These are phyloP conservation scores for Dactylellina parvicollis DNA, from an alignment of 2,329 filamentous ascomycete genomes.

Conservation along the genomic window DNA sequence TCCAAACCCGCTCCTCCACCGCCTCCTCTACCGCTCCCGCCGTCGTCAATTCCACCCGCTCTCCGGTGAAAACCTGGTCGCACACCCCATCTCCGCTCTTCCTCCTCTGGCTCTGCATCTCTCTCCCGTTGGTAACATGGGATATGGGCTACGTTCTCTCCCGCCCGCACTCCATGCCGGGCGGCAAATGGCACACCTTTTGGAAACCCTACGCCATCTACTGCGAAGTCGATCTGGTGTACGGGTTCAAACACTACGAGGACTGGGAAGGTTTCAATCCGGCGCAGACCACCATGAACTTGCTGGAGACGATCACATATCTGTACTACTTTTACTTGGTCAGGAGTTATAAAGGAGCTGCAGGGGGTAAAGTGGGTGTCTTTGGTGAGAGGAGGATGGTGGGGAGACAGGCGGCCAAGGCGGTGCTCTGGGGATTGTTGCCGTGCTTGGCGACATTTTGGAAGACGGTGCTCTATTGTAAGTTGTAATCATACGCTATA, in stretches of 20 bases:
- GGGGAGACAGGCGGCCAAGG: conserved; percentile 66
- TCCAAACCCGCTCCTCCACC: background rate
- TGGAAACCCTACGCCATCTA: conserved; percentile 84
- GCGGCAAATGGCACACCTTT: conserved; percentile 77
- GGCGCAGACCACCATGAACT: conserved; percentile 76
- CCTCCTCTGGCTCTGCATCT: conserved; percentile 77
- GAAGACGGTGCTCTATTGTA: conserved; percentile 75
- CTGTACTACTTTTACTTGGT: conserved; percentile 67
- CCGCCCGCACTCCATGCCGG: conserved; percentile 83
- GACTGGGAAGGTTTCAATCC: conserved; percentile 77
- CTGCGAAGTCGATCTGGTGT: conserved; percentile 80
- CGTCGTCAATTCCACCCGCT: no score
- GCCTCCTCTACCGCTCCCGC: background rate
- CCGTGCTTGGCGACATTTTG: conserved; percentile 72
- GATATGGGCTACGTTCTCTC: conserved; percentile 81
- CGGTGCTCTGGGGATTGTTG: conserved; percentile 70
- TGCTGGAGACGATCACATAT: conserved; percentile 74
- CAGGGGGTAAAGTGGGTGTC: conserved; percentile 12
- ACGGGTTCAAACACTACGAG: conserved; percentile 78
- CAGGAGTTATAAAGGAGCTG: background rate
- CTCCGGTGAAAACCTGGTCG: conserved; percentile 12
- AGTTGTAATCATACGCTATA: conserved; percentile 58
- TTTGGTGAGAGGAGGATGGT: conserved; percentile 64
- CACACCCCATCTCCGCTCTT: conserved; percentile 29
- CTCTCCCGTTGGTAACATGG: conserved; percentile 82